These are phyloP conservation scores for Alternaria solani DNA, from an alignment of 2,329 filamentous ascomycete species.

Conservation along the genomic window DNA sequence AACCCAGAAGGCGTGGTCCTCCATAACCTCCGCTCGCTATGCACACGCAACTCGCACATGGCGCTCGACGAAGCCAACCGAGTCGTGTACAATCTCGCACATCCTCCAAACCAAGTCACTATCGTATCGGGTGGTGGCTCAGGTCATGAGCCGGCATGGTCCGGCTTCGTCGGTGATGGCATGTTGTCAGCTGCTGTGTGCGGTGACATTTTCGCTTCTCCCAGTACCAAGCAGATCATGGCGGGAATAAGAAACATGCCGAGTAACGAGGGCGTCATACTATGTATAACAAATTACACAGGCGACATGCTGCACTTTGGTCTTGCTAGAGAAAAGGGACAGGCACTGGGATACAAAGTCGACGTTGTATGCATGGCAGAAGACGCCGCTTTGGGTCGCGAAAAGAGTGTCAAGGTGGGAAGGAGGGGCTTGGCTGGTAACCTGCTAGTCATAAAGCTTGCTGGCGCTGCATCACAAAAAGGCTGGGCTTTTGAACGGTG, in stretches of 20 bases:
- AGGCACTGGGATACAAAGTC: constrained; percentile 55
- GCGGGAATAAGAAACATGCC: constrained; percentile 57
- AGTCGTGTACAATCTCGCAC: constrained; percentile 58
- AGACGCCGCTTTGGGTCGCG: constrained; percentile 58
- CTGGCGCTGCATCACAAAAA: constrained; percentile 56
- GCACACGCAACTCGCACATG: constrained; percentile 54
- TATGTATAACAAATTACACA: constrained; percentile 61
- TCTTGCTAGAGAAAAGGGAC: constrained; percentile 57
- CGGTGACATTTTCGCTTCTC: constrained; percentile 60
- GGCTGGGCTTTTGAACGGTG: constrained; percentile 57
- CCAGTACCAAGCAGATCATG: constrained; percentile 60
- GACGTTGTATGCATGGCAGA: constrained; percentile 60
- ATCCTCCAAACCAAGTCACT: constrained; percentile 54
- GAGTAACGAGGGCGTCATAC: constrained; percentile 56
- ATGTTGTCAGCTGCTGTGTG: constrained; percentile 59
- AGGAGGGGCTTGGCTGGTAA: constrained; percentile 61
- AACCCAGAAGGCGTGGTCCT: constrained; percentile 60
- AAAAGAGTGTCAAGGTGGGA: constrained; percentile 59
- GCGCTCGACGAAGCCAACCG: constrained; percentile 57
- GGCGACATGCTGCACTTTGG: constrained; percentile 61
- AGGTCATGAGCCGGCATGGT: constrained; percentile 60
- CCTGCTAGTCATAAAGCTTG: constrained; percentile 58
- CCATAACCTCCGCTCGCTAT: constrained; percentile 58
- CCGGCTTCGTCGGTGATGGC: constrained; percentile 59
- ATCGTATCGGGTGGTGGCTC: constrained; percentile 59